phyloP scores from a whole-genome alignment of 1,139 yeast genomes.

The Yamadazyma spencermartinsiae region DNA sequence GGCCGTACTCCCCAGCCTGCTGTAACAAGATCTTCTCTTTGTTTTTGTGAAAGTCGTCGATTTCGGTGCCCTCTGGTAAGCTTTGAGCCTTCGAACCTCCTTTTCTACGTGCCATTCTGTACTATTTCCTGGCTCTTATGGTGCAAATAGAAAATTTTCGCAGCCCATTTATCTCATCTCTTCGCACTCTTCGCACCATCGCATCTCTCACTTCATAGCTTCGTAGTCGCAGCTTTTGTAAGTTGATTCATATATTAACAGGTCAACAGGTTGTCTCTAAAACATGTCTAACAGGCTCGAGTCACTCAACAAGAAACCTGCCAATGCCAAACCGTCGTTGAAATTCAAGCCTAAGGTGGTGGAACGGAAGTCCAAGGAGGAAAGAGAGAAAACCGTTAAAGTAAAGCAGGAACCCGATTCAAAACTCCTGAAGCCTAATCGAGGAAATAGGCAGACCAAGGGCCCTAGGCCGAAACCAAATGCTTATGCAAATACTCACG shows the following conservation, averaged over 20 bases:
- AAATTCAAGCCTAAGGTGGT: conserved; percentile 84
- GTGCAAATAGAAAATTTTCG: not conserved
- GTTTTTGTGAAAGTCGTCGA: conserved; percentile 70
- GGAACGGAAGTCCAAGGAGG: conserved; percentile 79
- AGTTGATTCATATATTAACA: too few species aligned
- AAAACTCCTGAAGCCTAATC: conserved; percentile 24
- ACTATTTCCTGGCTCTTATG: not conserved
- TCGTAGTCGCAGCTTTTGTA: too few species aligned
- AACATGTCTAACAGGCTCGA: conserved; percentile 47
- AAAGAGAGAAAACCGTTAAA: conserved; percentile 66
- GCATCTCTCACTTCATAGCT: too few species aligned
- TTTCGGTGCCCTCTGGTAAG: conserved; percentile 57
- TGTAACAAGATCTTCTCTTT: conserved; percentile 62
- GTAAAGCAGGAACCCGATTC: conserved; percentile 35
- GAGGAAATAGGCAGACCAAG: conserved; percentile 30
- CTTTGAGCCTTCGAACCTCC: conserved; percentile 6
- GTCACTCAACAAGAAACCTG: conserved; percentile 38
- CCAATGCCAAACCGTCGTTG: conserved; percentile 44
- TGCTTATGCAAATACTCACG: conserved; percentile 61
- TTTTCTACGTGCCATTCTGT: conserved; percentile 4
- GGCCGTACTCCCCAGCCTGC: conserved; percentile 50
- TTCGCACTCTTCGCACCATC: not conserved
- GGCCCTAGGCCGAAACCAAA: conserved; percentile 42
- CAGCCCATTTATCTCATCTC: not conserved
- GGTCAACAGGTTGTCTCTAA: too few species aligned